Base-by-base conservation (phyloP, 768 basidiomycete genomes). In the Leccinum incarnatum region DNA sequence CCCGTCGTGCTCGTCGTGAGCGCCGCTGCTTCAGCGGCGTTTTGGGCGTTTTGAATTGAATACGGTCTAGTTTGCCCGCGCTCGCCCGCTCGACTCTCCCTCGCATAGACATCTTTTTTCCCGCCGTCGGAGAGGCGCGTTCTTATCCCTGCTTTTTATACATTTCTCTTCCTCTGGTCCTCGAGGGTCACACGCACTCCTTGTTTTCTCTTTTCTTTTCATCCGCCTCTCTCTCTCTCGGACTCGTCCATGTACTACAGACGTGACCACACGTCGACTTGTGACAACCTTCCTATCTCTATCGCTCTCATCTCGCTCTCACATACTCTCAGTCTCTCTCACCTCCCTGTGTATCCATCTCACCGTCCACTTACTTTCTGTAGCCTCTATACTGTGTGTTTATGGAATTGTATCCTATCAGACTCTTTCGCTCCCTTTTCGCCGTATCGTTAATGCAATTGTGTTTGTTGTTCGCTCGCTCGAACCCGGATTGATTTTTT, bases 1-100 rank as follows among this genome's bases (percentile, higher is more conserved):
- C 59, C 50, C 12, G 34, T 47, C 1, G 55, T 34, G 4, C 23
- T 69, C 15, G 15, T 62, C 4, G 17, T 58, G 15, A 30, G 57
- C 47, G 55, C 55, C 21, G 53, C 55, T 1, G 46, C 40, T 14
- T 65, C 59, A 21, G 23, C 45, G 6, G 45, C 21, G 5, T 46
- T 46, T 21, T 14, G 23, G 19, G 12, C 6, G 19, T 46, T 46
- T 19, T 46, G 11, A 45, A 17, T 37, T 25, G 25, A 29, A 29
- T 29, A 29, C 15, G 36, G 15, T 17, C 40, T n/a, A n/a, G 32
- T 34, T 14, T 34, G 32, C 32, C 32, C 32, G 1, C 32, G 11
- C 32, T 11, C 17, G 17, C 17, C 21, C 12, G 5, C 2, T 17
- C 19, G 21, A 46, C 21, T 21, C 21, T 23, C 45, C 11, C 45